Evolutionary conservation across 345 rosid genomes (phyloP).

Genomic region (Citrus glauca): DNA sequence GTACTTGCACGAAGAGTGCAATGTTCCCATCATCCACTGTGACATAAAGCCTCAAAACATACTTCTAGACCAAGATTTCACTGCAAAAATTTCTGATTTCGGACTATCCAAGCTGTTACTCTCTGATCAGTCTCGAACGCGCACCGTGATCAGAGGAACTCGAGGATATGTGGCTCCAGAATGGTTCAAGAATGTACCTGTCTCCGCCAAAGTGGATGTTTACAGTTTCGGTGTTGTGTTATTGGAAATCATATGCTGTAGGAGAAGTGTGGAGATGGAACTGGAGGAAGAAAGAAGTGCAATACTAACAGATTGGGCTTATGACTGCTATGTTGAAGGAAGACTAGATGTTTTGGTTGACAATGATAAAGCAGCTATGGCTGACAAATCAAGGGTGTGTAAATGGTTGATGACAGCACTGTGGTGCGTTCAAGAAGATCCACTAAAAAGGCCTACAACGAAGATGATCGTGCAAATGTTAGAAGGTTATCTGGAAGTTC

Average conservation of each 20-base stretch:
- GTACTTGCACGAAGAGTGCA: constrained; percentile 26
- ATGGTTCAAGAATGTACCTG: constrained; percentile 15
- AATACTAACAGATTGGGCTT: constrained; percentile 20
- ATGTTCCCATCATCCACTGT: constrained; percentile 6
- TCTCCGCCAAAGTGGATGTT: constrained; percentile 30
- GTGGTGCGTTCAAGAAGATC: constrained; percentile 30
- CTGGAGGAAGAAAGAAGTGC: not conserved
- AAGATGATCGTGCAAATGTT: constrained; percentile 23
- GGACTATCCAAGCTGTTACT: constrained; percentile 12
- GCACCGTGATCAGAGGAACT: constrained; percentile 13
- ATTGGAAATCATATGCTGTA: constrained; percentile 23
- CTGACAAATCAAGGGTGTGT: constrained; percentile 8
- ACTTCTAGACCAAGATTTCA: constrained; percentile 11
- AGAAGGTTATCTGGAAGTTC: constrained; percentile 17
- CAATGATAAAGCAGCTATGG: constrained; percentile 7
- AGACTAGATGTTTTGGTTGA: constrained; percentile 8
- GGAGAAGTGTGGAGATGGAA: constrained; percentile 4
- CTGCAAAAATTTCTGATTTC: constrained; percentile 10
- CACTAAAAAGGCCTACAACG: constrained; percentile 18
- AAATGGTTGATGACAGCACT: constrained; percentile 17
- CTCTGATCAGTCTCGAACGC: constrained; percentile 1
- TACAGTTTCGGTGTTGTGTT: constrained; percentile 25
- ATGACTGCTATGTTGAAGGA: constrained; percentile 12
- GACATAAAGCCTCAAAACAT: constrained; percentile 24
- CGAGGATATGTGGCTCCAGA: constrained; percentile 24